These are phyloP conservation scores for Camellia japonica DNA, from an alignment of 148 eudicot species.

Conservation along the genomic window DNA sequence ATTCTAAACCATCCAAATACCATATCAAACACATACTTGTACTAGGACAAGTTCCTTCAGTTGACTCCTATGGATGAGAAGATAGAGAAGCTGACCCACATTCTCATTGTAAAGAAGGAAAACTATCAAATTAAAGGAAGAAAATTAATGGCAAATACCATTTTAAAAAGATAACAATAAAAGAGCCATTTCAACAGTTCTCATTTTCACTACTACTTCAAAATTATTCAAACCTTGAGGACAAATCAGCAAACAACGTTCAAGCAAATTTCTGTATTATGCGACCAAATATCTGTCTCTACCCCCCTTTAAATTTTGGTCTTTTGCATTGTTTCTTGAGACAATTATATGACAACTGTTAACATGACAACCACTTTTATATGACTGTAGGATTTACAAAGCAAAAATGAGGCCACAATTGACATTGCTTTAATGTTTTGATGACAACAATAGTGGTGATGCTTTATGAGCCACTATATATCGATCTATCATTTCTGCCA, in stretches of 20 bases:
- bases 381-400: neutral
- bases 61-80: constrained; percentile 29
- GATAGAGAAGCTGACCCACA: constrained; percentile 37
- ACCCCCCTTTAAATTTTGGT: neutral
- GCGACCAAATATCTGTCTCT: neutral
- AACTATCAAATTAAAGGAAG: constrained; percentile 2
- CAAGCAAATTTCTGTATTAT: neutral
- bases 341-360: neutral
- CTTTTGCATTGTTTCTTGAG: neutral
- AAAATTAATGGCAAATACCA: neutral
- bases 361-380: neutral
- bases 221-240: neutral
- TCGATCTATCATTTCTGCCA: neutral
- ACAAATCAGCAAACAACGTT: neutral
- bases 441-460: no score
- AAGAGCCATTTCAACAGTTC: neutral
- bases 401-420: neutral
- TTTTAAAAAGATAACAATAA: neutral
- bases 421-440: neutral
- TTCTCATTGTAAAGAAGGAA: constrained; percentile 47
- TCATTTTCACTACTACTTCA: no score
- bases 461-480: neutral
- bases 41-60: constrained; percentile 30
- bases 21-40: constrained; percentile 19
- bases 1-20: no score